A percentile compares a stretch with the other conserved stretches of the same genome.
Conservation (phyloP, 306 rosid genomes). For the Rosa persica region DNA sequence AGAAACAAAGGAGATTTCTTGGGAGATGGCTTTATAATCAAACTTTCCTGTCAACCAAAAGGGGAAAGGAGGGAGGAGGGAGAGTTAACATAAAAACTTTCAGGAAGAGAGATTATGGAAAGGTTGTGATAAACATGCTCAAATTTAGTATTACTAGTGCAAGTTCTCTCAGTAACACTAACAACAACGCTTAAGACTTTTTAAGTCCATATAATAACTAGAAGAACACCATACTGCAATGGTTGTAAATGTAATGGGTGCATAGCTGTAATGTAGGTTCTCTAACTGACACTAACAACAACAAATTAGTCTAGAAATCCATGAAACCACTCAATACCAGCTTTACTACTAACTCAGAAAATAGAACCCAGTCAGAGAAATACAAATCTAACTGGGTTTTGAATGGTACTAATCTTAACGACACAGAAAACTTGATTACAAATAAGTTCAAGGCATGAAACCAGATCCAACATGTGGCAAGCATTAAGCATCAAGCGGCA, state of each 20-base stretch:
- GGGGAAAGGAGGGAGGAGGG: neutral
- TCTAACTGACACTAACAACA: neutral
- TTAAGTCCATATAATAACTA: neutral
- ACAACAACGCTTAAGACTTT: neutral
- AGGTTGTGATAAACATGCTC: slow-evolving; percentile 6
- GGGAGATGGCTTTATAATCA: slow-evolving; percentile 65
- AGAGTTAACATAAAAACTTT: slow-evolving; percentile 1
- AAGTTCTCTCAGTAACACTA: neutral
- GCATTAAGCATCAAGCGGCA: slow-evolving; percentile 23
- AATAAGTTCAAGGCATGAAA: neutral
- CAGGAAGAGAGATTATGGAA: slow-evolving; percentile 12
- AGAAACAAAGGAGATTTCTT: slow-evolving; percentile 70
- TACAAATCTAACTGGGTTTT: neutral
- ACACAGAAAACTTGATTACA: slow-evolving; percentile 17
- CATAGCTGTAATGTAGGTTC: slow-evolving; percentile 1
- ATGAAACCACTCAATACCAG: neutral
- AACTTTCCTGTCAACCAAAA: slow-evolving; percentile 55
- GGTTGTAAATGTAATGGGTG: neutral
- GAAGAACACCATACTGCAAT: neutral
- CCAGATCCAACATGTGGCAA: slow-evolving; percentile 33
- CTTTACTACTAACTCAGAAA: slow-evolving; percentile 3
- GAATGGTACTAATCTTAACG: slow-evolving; percentile 11
- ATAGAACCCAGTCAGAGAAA: neutral
- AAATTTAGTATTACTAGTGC: neutral
- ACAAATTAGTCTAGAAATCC: neutral